Evolutionary conservation across 1,139 yeast species (phyloP), one percentile per base, ranked within the genome.

Genomic region (Yamadazyma blattariae): DNA sequence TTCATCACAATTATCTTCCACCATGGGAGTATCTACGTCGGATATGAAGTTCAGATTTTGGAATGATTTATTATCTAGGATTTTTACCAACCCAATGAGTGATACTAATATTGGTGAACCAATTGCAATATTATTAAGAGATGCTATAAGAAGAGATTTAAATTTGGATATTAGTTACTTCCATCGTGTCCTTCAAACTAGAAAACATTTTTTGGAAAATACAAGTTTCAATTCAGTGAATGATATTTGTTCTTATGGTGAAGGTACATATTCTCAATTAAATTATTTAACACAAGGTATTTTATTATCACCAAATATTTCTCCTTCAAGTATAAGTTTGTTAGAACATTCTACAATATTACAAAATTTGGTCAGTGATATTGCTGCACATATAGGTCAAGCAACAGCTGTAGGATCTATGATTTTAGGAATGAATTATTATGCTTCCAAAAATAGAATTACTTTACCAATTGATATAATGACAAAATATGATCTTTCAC

Each of bases 321-420:
- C 87, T 1, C 83, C 85, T 0, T 73, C 81, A 2, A 69, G 77
- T 0, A 68, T 76, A 13, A 56, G 61, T 27, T 52, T 80, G 17
- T 57, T 83, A 26, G 79, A 78, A 41, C 57, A 58, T 27, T 66
- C 77, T 22, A 56, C 71, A 0, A 45, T 48, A 4, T 52, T 82
- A 32, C 71, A 76, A 48, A 51, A 56, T 7, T 57, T 63, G 6
- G 57, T 77, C 4, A 66, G 77, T 30, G 89, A 84, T 43, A 74
- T 84, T 17, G 76, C 82, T 15, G 95, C 94, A 0, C 95, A 87
- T 56, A 63, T 86, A 23, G 96, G 96, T 4, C 95, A 87, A 54
- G 86, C 94, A 1, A 78, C 83, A 2, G 82, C 89, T 0, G 67
- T 87, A 6, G 81, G 88, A 1, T 71, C 85, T 2, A 70, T 79